Percentiles rank a stretch among this genome's conserved stretches.
These are phyloP conservation scores for Globisporangium nodosum DNA, from an alignment of 352 stramenopile genomes.

Conservation along the genomic window DNA sequence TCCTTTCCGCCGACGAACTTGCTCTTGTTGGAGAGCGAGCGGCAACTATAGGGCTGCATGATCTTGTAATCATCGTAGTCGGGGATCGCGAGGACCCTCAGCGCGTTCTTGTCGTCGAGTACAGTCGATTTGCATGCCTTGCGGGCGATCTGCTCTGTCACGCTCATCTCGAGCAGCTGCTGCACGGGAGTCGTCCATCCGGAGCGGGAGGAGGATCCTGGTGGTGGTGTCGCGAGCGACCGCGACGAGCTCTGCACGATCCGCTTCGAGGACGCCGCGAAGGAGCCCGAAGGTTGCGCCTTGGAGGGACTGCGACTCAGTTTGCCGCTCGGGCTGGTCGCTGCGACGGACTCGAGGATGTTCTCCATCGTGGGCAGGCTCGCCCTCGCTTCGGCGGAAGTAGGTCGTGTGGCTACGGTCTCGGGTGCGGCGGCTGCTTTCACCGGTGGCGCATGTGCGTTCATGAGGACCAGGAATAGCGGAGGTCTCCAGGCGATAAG, in stretches of 20 bases:
- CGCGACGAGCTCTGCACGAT: conserved; percentile 20
- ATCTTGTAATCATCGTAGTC: conserved; percentile 79
- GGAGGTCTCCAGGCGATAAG: too few relatives aligned
- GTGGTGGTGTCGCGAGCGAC: conserved; percentile 19
- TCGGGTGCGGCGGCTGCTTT: background rate
- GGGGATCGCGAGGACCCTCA: conserved; percentile 64
- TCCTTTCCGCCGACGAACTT: conserved; percentile 63
- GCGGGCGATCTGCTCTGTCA: conserved; percentile 64
- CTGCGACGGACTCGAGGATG: conserved; percentile 7
- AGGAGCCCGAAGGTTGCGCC: background rate
- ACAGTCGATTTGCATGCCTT: conserved; percentile 65
- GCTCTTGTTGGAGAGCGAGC: conserved; percentile 47
- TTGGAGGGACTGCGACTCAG: conserved; percentile 7
- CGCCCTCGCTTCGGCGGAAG: background rate
- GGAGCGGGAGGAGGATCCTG: conserved; percentile 12
- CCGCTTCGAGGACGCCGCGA: conserved; percentile 7
- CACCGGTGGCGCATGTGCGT: background rate
- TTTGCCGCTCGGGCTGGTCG: background rate
- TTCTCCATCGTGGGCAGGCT: conserved; percentile 7
- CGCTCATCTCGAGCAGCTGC: conserved; percentile 39
- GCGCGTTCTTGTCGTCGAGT: conserved; percentile 61
- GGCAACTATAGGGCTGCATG: conserved; percentile 70
- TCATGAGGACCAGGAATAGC: too few relatives aligned
- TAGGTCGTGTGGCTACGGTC: background rate
- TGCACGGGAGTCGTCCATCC: conserved; percentile 22